phyloP scores from a whole-genome alignment of 805 yeast genomes.

The Cyberlindnera japonica region DNA sequence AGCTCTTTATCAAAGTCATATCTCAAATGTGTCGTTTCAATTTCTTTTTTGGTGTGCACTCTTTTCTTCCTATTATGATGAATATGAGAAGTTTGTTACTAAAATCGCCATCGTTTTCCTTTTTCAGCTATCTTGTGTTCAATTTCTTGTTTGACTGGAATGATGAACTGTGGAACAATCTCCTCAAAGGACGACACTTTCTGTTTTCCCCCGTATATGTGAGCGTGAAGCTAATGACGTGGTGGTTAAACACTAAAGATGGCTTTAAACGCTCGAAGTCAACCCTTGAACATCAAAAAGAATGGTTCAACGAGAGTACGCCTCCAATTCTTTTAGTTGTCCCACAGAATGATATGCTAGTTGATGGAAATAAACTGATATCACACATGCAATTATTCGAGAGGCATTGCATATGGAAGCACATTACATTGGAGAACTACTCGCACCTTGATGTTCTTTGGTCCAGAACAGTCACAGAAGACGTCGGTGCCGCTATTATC shows the following conservation, averaged over 20 bases:
- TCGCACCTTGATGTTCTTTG: constrained; percentile 90
- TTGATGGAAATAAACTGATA: constrained; percentile 66
- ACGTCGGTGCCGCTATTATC: constrained; percentile 46
- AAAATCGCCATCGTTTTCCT: constrained; percentile 51
- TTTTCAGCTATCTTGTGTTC: constrained; percentile 75
- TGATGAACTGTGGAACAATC: constrained; percentile 69
- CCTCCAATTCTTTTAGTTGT: constrained; percentile 65
- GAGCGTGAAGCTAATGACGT: constrained; percentile 75
- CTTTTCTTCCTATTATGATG: constrained; percentile 78
- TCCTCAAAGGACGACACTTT: constrained; percentile 68
- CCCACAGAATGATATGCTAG: constrained; percentile 73
- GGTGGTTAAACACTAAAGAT: constrained; percentile 73
- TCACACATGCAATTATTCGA: constrained; percentile 65
- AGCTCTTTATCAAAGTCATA: constrained; percentile 59
- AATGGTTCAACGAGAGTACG: constrained; percentile 51
- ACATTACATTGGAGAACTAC: constrained; percentile 50
- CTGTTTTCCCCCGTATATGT: constrained; percentile 83
- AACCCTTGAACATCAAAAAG: constrained; percentile 47
- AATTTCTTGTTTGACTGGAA: constrained; percentile 86
- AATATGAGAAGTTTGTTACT: constrained; percentile 48
- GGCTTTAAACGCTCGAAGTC: constrained; percentile 38
- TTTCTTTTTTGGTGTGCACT: constrained; percentile 66
- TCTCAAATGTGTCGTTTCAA: constrained; percentile 46
- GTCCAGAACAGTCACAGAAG: constrained; percentile 74
- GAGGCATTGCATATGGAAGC: constrained; percentile 25